Base-by-base conservation (phyloP, 768 basidiomycete species). In the Rhizopogon salebrosus region DNA sequence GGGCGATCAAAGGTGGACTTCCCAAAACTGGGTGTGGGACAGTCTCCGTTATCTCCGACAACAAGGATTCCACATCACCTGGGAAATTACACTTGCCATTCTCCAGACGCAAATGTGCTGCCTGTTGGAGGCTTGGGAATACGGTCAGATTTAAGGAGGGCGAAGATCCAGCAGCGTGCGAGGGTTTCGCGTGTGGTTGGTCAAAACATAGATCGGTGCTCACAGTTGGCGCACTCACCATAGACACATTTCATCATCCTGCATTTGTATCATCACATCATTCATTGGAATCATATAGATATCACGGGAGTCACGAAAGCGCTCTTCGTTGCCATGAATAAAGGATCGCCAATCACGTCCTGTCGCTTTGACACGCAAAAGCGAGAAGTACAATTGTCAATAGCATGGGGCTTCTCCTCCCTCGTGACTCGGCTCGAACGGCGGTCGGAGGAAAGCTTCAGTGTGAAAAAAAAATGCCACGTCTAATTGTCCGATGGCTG, bases 11-110 rank as follows among this genome's bases (percentile, higher is more conserved):
- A 59, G 52, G 3, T 70, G 66, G 68, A 51, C 60, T 49, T 56
- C 53, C 20, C 68, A 68, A 48, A 53, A 59, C 2, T 68, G 68
- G 67, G 62, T 59, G 49, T 57, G 57, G 20, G 66, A 68, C 0
- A 60, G 58, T 3, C 43, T 61, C 41, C 52, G 57, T 18, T 45
- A 51, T 14, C 22, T 41, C 10, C 24, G 36, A 1, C 22, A 38
- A 26, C 49, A 49, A 3, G 54, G 60, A 10, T 24, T 69, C 41
- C 49, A 49, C 11, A 51, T 60, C 42, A 57, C 56, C 7, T 53
- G 45, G 40, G 35, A 55, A 18, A 18, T 57, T 22, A 50, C 51
- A 26, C 55, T 61, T 31, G 57, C 36, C 37, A 57, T 27, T 31
- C 26, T 68, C 27, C 59, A 68, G 38, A 46, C 40, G 13, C 61